phyloP scores from a whole-genome alignment of 768 basidiomycete species.

The Termitomyces sp. region DNA sequence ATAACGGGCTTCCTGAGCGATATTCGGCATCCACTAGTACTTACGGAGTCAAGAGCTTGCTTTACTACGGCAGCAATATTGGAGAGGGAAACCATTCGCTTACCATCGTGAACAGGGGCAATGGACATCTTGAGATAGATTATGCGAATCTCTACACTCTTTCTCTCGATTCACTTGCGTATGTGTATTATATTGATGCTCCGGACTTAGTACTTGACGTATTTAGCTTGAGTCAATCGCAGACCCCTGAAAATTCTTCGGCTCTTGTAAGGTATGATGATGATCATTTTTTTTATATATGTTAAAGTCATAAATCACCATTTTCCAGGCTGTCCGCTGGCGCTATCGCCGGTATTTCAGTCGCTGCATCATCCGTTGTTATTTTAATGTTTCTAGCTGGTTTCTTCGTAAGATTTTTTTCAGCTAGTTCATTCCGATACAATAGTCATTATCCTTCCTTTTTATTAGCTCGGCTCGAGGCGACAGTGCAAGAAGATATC shows the following conservation, averaged over 20 bases:
- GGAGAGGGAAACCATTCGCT: neutral
- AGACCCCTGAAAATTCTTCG: no score
- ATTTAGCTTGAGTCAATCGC: neutral
- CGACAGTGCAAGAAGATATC: neutral
- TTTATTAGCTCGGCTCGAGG: neutral
- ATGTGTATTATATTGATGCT: neutral
- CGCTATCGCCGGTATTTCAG: neutral
- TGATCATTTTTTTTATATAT: neutral
- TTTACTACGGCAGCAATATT: neutral
- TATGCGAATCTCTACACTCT: neutral
- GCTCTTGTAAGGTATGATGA: no score
- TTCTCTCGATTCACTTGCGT: neutral
- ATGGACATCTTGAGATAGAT: neutral
- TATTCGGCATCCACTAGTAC: neutral
- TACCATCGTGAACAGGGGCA: neutral
- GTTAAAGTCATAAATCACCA: neutral
- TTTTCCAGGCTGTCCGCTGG: neutral
- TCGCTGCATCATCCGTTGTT: neutral
- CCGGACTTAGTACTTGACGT: neutral
- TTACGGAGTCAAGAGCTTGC: neutral
- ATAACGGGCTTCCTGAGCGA: neutral
- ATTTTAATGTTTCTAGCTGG: neutral
- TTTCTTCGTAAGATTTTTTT: neutral
- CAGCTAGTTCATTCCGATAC: neutral
- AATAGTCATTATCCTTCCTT: neutral